A percentile compares a stretch with the other conserved stretches of the same genome.
Conservation (phyloP, 345 rosid genomes). For the Eucalyptus regnans region DNA sequence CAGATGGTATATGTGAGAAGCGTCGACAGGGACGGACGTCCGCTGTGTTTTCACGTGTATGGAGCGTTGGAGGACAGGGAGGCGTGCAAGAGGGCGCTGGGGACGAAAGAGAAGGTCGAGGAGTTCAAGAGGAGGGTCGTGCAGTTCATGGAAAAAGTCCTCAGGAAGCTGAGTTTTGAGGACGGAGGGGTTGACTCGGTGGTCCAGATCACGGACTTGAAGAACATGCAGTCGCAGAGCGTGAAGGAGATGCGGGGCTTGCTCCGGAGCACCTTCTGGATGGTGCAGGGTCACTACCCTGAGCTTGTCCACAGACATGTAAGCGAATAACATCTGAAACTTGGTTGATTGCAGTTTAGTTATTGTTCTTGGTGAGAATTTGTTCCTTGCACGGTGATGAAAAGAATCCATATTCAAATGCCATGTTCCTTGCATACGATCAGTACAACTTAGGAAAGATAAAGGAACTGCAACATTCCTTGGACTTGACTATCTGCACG, state of each 20-base stretch:
- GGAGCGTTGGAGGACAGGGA: conserved; percentile 22
- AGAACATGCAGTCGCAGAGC: conserved; percentile 15
- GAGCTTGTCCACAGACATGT: conserved; percentile 29
- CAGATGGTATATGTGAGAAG: conserved; percentile 10
- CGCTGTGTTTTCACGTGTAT: conserved; percentile 16
- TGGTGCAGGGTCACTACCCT: conserved; percentile 35
- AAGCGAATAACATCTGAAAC: neutral
- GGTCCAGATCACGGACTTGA: conserved; percentile 39
- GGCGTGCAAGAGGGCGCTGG: conserved; percentile 2
- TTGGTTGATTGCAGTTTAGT: neutral
- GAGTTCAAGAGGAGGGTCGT: conserved; percentile 20
- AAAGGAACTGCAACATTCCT: neutral
- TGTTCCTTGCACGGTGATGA: neutral
- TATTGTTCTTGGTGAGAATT: neutral
- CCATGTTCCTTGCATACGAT: neutral
- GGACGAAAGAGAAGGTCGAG: conserved; percentile 8
- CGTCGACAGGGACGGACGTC: conserved; percentile 34
- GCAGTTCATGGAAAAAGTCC: conserved; percentile 28
- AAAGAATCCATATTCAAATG: neutral
- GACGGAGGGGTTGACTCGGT: conserved; percentile 31
- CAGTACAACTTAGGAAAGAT: neutral
- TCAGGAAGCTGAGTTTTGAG: conserved; percentile 26
- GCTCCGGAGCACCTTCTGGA: conserved; percentile 3
- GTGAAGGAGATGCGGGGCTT: conserved; percentile 19
- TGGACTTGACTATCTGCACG: neutral